phyloP scores from a whole-genome alignment of 2,329 filamentous ascomycete species.

The Dactylellina haptotyla region DNA sequence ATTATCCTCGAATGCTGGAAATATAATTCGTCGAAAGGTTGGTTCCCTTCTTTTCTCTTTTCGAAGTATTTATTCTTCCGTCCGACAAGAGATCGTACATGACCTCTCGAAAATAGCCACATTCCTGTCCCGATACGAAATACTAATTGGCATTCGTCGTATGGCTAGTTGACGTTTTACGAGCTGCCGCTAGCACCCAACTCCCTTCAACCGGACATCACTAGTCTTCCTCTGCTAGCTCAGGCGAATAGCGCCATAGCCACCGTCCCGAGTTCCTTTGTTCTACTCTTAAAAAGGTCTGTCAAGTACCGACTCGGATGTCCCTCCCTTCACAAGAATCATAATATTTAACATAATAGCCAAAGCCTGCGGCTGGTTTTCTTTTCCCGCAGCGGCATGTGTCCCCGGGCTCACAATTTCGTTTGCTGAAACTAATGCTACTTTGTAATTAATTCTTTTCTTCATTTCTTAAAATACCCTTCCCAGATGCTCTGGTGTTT shows the following conservation, averaged over 20 bases:
- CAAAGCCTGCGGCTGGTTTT: slow-evolving; percentile 17
- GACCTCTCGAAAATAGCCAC: slow-evolving; percentile 8
- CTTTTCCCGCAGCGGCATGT: slow-evolving; percentile 26
- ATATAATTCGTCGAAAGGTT: slow-evolving; percentile 36
- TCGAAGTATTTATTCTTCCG: slow-evolving; percentile 12
- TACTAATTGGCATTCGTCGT: slow-evolving; percentile 15
- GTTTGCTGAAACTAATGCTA: slow-evolving; percentile 10
- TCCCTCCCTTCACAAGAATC: slow-evolving; percentile 21
- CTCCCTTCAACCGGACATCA: slow-evolving; percentile 6
- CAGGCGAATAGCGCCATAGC: slow-evolving; percentile 36
- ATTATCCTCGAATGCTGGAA: not conserved
- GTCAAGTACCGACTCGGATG: slow-evolving; percentile 37
- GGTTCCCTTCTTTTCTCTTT: slow-evolving; percentile 6
- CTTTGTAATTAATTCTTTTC: not conserved
- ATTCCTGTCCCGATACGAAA: slow-evolving; percentile 24
- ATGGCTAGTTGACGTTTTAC: slow-evolving; percentile 24
- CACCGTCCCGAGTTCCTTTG: slow-evolving; percentile 28
- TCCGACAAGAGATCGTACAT: slow-evolving; percentile 1
- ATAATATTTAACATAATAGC: slow-evolving; percentile 28
- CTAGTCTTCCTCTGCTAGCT: slow-evolving; percentile 9
- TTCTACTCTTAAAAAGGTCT: slow-evolving; percentile 44
- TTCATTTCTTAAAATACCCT: not conserved
- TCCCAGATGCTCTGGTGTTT: not conserved
- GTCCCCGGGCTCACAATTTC: slow-evolving; percentile 40
- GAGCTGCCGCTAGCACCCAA: slow-evolving; percentile 4